phyloP scores from a whole-genome alignment of 1,139 yeast species.

The Candida freyschussii region DNA sequence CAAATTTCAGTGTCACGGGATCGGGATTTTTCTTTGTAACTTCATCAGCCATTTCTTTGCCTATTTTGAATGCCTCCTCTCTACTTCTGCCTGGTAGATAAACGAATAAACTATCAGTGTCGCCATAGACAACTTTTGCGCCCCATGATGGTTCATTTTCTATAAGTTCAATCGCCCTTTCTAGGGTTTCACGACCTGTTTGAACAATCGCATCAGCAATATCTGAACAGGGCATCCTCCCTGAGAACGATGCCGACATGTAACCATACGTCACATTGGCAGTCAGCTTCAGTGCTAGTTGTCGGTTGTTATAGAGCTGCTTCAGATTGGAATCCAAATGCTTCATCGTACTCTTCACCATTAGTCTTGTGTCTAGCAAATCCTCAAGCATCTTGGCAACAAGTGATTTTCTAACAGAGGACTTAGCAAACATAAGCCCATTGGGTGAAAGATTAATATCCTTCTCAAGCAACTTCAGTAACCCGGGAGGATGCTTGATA shows the following conservation, averaged over 20 bases:
- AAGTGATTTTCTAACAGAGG: conserved; percentile 61
- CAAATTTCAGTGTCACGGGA: conserved; percentile 82
- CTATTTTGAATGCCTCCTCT: conserved; percentile 72
- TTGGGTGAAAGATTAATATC: conserved; percentile 75
- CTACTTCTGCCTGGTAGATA: conserved; percentile 79
- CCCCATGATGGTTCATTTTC: conserved; percentile 62
- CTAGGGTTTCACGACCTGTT: conserved; percentile 80
- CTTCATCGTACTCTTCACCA: conserved; percentile 72
- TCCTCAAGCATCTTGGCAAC: conserved; percentile 83
- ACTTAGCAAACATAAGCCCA: conserved; percentile 73
- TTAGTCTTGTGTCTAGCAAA: conserved; percentile 70
- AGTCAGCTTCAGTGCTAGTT: conserved; percentile 78
- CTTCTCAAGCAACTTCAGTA: conserved; percentile 48
- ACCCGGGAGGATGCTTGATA: conserved; percentile 49
- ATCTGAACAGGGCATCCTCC: conserved; percentile 95
- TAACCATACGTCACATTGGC: conserved; percentile 97
- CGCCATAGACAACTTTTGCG: conserved; percentile 94
- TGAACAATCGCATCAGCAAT: conserved; percentile 93
- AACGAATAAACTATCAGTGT: conserved; percentile 89
- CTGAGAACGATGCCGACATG: conserved; percentile 90
- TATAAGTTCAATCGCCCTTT: conserved; percentile 63
- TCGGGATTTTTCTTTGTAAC: conserved; percentile 70
- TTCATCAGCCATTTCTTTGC: conserved; percentile 58
- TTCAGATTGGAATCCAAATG: conserved; percentile 38
- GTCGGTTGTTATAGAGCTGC: conserved; percentile 68